phyloP scores from a whole-genome alignment of 345 rosid genomes.

The Conringia planisiliqua region DNA sequence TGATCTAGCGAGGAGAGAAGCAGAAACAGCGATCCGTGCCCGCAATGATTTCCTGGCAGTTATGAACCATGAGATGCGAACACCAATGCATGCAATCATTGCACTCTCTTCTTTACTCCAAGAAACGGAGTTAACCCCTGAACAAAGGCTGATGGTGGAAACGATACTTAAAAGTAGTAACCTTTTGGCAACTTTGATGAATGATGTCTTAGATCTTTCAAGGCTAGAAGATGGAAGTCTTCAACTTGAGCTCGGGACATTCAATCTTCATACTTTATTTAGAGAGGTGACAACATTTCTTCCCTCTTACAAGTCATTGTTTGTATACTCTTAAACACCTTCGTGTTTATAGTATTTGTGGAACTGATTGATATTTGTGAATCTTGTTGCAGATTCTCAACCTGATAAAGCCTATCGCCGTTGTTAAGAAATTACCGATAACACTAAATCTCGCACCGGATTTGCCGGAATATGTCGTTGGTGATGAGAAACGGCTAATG shows the following conservation, averaged over 20 bases:
- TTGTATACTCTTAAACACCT: background rate
- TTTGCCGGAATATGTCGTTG: constrained; percentile 78
- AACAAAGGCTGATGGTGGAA: constrained; percentile 95
- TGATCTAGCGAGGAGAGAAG: constrained; percentile 89
- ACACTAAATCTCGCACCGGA: constrained; percentile 77
- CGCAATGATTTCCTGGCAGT: constrained; percentile 98
- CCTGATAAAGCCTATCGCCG: constrained; percentile 87
- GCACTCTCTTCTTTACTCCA: constrained; percentile 97
- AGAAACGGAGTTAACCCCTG: constrained; percentile 92
- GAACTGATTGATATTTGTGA: background rate
- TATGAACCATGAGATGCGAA: constrained; percentile 99
- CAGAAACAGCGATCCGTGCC: constrained; percentile 93
- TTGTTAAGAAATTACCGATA: constrained; percentile 72
- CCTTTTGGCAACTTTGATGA: constrained; percentile 81
- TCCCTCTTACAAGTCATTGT: background rate
- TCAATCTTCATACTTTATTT: constrained; percentile 68
- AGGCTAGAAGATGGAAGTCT: constrained; percentile 99
- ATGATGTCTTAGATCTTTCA: constrained; percentile 96
- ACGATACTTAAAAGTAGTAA: constrained; percentile 92
- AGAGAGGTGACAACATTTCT: constrained; percentile 55
- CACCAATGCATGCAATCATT: constrained; percentile 96
- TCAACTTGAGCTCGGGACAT: constrained; percentile 71
- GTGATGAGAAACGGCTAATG: constrained; percentile 92
- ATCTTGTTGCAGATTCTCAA: constrained; percentile 62
- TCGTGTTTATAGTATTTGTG: background rate